Base-by-base conservation (phyloP, 2,329 filamentous ascomycete genomes). In the Neonectria faginata region DNA sequence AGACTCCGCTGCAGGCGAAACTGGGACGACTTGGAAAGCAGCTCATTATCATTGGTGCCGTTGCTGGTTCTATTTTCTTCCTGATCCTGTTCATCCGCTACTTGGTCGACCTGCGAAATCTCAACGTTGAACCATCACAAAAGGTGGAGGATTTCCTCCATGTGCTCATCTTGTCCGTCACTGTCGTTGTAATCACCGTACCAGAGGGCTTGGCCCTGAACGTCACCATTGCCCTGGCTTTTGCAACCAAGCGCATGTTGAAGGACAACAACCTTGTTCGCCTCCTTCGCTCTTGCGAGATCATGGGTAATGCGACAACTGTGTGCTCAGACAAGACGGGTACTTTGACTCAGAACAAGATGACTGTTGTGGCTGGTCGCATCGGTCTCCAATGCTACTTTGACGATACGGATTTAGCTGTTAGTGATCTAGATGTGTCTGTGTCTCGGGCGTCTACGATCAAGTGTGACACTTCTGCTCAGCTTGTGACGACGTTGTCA, bases 1-100 rank as follows among this genome's bases (percentile, higher is more conserved):
- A 92, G 25, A 95, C 92, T 1, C 92, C 92, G 3, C 65, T 95
- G 8, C 92, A 95, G 76, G 89, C 86, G 3, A 94, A 94, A 77
- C 82, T 95, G 63, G 93, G 94, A 69, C 84, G 89, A 4, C 83
- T 95, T 18, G 92, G 92, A 7, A 92, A 93, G 72, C 91, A 93
- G 73, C 93, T 95, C 61, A 82, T 81, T 25, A 76, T 79, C 1
- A 78, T 82, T 59, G 81, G 81, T 9, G 73, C 73, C 20, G 67
- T 79, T 44, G 82, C 77, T n/a, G 81, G 81, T 36, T 67, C 77
- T 22, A 69, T 83, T 41, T 82, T 82, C 70, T 82, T 83, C 61
- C 61, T 81, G 10, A 71, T 82, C 29, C 73, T 82, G 3, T 79
- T 82, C 31, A 78, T 83, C 51, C 79, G 76, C 4, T 82, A 75